Base-by-base conservation (phyloP, 129 eudicot genomes). In the Tagetes erecta region DNA sequence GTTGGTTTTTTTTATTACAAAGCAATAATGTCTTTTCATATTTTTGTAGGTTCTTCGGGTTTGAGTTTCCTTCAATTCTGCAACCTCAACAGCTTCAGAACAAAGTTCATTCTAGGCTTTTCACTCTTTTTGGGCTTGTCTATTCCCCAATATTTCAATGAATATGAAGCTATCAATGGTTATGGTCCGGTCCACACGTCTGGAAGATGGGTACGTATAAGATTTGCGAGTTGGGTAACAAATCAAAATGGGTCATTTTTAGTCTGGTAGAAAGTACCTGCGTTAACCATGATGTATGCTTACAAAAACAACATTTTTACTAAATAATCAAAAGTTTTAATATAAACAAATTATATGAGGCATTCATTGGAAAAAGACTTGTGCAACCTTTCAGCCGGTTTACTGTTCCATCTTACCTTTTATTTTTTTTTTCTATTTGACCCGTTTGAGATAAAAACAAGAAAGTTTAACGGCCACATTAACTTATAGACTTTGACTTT, bases 31-130 rank as follows among this genome's bases (percentile, higher is more conserved):
- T 82, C 74, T 42, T 70, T 34, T 63, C 60, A 46, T 55, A 59
- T 72, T 53, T 53, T 41, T 70, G 40, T 79, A 88, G 94, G 90
- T 81, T 79, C 94, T 20, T 83, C 77, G 11, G 94, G 94, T 69
- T 68, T 88, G 52, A 85, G 94, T 64, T 85, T 85, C 75, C 94
- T 88, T 50, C 94, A 88, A 42, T 88, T 88, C 84, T 88, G 94
- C 83, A 83, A 88, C 71, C 94, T 88, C 33, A 88, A 88, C 81
- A 88, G 88, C 83, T 88, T 85, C 85, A 59, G 94, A 72, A 88
- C 94, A 30, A 88, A 85, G 76, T 88, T 88, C 76, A 83, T 88
- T 39, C 76, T 88, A 3, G 94, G 94, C 44, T 85, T 85, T 74
- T 88, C 94, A 3, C 5, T 88, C 79, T 88, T 85, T 75, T 8